Conservation (phyloP, 192 early-diverging fungal species). For the Chytriomyces hyalinus region DNA sequence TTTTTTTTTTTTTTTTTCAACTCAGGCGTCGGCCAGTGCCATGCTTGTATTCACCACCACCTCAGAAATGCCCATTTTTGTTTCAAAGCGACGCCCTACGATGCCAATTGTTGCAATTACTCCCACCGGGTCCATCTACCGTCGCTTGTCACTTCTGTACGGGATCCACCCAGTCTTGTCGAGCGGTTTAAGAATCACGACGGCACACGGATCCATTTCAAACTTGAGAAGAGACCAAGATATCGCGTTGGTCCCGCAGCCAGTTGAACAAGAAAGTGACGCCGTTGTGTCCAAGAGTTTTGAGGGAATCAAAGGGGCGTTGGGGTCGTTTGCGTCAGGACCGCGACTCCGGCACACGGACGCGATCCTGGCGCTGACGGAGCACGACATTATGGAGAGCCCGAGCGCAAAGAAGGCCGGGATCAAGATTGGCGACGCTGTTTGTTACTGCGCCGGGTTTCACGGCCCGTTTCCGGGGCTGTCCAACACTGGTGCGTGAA, state of each 20-base stretch:
- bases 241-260: slow-evolving; percentile 13
- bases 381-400: slow-evolving; percentile 46
- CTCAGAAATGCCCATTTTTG: slow-evolving; percentile 46
- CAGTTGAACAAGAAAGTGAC: not conserved
- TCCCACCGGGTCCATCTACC: slow-evolving; percentile 44
- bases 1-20: not conserved
- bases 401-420: slow-evolving; percentile 16
- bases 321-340: no score
- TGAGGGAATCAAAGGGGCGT: not conserved
- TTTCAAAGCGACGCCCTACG: slow-evolving; percentile 54
- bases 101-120: slow-evolving; percentile 57
- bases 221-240: slow-evolving; percentile 3
- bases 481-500: slow-evolving; percentile 42
- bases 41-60: slow-evolving; percentile 54
- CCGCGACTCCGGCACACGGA: slow-evolving; percentile 48
- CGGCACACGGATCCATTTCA: not conserved
- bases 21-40: slow-evolving; percentile 46
- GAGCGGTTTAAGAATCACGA: slow-evolving; percentile 28
- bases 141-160: slow-evolving; percentile 48
- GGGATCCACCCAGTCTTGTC: slow-evolving; percentile 52
- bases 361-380: slow-evolving; percentile 53
- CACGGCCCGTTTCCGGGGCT: slow-evolving; percentile 54
- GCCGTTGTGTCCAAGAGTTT: not conserved
- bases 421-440: slow-evolving; percentile 44
- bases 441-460: slow-evolving; percentile 57